A percentile compares a stretch with the other conserved stretches of the same genome.
phyloP scores from a whole-genome alignment of 1,284 basidiomycete species.

The Ustilago loliicola region DNA sequence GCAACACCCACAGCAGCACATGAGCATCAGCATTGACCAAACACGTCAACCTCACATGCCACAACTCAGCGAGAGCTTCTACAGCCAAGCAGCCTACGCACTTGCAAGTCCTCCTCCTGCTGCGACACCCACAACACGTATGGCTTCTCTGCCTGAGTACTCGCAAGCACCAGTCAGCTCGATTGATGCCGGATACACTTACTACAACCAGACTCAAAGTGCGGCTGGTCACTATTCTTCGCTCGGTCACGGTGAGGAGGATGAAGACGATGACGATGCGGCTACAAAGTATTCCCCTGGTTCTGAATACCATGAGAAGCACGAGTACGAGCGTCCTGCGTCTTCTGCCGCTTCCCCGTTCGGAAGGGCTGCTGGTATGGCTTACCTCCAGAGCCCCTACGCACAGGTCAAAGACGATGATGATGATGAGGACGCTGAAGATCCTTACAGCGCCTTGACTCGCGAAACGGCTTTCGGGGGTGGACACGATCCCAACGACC shows the following conservation, averaged over 20 bases:
- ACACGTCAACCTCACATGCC: constrained; percentile 29
- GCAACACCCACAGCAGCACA: constrained; percentile 33
- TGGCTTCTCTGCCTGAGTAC: constrained; percentile 27
- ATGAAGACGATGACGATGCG: constrained; percentile 40
- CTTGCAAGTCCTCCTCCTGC: constrained; percentile 33
- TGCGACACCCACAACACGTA: constrained; percentile 13
- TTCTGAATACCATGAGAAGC: constrained; percentile 54
- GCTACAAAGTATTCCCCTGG: constrained; percentile 45
- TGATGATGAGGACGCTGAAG: constrained; percentile 27
- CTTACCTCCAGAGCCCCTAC: constrained; percentile 38
- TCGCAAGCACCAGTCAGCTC: constrained; percentile 9
- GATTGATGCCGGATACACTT: constrained; percentile 29
- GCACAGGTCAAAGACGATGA: constrained; percentile 28
- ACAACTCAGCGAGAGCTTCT: constrained; percentile 63
- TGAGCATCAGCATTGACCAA: constrained; percentile 43
- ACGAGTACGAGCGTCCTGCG: constrained; percentile 13
- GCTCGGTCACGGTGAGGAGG: constrained; percentile 32
- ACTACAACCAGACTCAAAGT: constrained; percentile 35
- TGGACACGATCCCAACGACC: neutral
- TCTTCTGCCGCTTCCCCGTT: constrained; percentile 23
- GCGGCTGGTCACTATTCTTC: constrained; percentile 40
- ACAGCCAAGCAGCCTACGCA: constrained; percentile 59
- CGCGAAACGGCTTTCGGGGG: constrained; percentile 36
- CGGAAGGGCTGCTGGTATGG: constrained; percentile 18
- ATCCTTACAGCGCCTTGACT: constrained; percentile 28